Evolutionary conservation across 2,329 filamentous ascomycete genomes (phyloP), one percentile per base, ranked within the genome.

Genomic region (Neurospora sp.): DNA sequence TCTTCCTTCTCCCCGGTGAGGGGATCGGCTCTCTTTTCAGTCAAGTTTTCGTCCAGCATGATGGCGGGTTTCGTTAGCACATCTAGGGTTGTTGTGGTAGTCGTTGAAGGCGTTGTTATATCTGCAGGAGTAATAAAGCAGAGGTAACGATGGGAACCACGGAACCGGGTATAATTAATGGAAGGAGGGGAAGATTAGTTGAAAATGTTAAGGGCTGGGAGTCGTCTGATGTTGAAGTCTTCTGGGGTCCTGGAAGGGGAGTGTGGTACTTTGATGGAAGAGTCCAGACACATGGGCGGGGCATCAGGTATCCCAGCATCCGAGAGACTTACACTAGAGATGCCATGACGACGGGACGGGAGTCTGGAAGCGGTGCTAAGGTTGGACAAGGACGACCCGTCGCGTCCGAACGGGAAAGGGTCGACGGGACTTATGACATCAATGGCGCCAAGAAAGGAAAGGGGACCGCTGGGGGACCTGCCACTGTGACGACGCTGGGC

Each of bases 371-470:
- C 52, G 4, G 52, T 33, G 52, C 23, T 62, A 15, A 13, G 46
- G 46, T 58, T 58, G 46, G 23, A 58, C 52, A 58, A 52, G 43
- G n/a, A 52, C 43, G 43, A 23, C n/a, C 28, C 28, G 28, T 52
- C 43, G 9, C 40, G 40, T 42, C 40, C 40, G 40, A 58, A 58
- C 6, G 46, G 23, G 23, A 33, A 58, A 58, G 52, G 52, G 52
- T 33, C 13, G 23, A 38, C 58, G 69, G 17, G 36, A 52, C 13
- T 66, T 52, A 73, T 74, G 73, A 74, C 73, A 74, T 74, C 73
- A 74, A 66, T 66, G 70, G 69, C 66, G 66, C 68, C 66, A 70
- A 68, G 70, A 67, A 62, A 42, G 52, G 23, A 67, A 62, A 42
- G 52, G 23, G 52, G 52, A 17, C 52, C 15, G 15, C 13, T 23